Percentiles rank a stretch among this genome's conserved stretches.
These are phyloP conservation scores for Termitomyces sp. DNA, from an alignment of 768 basidiomycete genomes.

Conservation along the genomic window DNA sequence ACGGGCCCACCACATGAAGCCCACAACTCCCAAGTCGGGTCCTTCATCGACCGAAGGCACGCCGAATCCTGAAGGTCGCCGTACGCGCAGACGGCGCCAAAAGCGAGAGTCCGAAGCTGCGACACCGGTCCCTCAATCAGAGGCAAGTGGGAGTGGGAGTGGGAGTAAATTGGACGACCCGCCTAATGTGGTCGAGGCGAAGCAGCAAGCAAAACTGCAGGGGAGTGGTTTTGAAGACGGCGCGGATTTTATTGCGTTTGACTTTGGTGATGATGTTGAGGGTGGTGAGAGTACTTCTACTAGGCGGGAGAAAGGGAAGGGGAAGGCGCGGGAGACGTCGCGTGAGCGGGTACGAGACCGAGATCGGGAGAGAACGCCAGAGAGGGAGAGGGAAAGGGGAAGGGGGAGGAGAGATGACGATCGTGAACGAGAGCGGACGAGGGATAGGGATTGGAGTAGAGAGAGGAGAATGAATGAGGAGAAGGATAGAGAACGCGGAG, in stretches of 20 bases:
- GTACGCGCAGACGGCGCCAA: conserved; percentile 13
- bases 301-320: conserved; percentile 12
- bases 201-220: background rate
- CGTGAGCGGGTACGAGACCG: conserved; percentile 1
- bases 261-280: conserved; percentile 9
- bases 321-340: conserved; percentile 8
- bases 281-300: background rate
- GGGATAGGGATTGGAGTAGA: background rate
- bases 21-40: conserved; percentile 2
- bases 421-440: background rate
- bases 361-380: conserved; percentile 35
- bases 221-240: conserved; percentile 23
- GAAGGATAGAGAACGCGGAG: background rate
- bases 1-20: conserved; percentile 2
- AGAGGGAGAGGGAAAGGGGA: conserved; percentile 13
- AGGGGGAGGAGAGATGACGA: background rate
- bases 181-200: background rate
- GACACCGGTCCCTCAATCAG: background rate
- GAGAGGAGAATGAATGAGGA: conserved; percentile 12
- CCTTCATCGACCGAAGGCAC: conserved; percentile 5
- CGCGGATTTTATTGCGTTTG: conserved; percentile 27
- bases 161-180: background rate
- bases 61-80: conserved; percentile 7
- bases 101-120: conserved; percentile 7
- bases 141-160: conserved; percentile 1